Conservation (phyloP, 108 stramenopile species). For the Bacterosira constricta region DNA sequence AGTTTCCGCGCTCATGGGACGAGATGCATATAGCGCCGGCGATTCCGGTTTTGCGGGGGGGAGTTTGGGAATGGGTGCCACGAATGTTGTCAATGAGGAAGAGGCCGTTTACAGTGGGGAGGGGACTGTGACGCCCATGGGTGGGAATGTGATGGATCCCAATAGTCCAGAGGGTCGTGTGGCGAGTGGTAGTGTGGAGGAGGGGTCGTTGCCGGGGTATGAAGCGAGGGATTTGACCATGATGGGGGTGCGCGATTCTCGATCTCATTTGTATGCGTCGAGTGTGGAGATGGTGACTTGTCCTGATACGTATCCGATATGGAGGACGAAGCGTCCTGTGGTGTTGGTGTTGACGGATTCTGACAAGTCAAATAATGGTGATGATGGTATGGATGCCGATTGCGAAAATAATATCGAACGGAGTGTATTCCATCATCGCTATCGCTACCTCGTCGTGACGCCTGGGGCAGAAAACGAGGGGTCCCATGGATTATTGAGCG, state of each 20-base stretch:
- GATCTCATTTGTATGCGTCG: slow-evolving; percentile 7
- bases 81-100: slow-evolving; percentile 6
- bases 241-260: slow-evolving; percentile 24
- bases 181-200: not conserved
- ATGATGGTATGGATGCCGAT: not conserved
- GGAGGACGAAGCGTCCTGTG: slow-evolving; percentile 47
- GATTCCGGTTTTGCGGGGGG: not conserved
- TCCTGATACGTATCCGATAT: slow-evolving; percentile 51
- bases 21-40: slow-evolving; percentile 8
- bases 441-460: slow-evolving; percentile 45
- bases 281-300: slow-evolving; percentile 49
- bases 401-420: not conserved
- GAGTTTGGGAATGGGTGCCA: not conserved
- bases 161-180: too few species aligned
- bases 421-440: slow-evolving; percentile 16
- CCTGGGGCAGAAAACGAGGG: slow-evolving; percentile 29
- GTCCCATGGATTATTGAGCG: slow-evolving; percentile 2
- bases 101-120: not conserved
- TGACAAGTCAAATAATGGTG: slow-evolving; percentile 3
- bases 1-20: slow-evolving; percentile 2
- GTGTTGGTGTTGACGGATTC: slow-evolving; percentile 29
- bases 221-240: too few species aligned
- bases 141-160: not conserved
- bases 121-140: slow-evolving; percentile 9
- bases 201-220: not conserved